Percentiles rank a stretch among this genome's conserved stretches.
Conservation (phyloP, 2,329 filamentous ascomycete genomes). For the Aspergillus novofumigatus region DNA sequence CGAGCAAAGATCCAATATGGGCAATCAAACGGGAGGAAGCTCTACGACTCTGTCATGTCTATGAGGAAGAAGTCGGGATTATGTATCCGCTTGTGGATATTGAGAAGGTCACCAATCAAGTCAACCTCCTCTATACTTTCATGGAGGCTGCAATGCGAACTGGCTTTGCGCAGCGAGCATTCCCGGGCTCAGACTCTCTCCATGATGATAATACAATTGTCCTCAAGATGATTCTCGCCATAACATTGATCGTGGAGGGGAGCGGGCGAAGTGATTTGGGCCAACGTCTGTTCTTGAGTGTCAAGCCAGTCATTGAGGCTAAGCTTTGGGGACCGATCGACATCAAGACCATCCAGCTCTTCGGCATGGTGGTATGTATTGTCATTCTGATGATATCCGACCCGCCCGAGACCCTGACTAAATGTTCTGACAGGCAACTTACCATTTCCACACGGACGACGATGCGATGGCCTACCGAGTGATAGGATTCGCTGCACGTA, state of each 20-base stretch:
- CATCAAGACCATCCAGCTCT: constrained; percentile 56
- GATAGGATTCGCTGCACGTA: constrained; percentile 74
- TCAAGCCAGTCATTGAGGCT: constrained; percentile 66
- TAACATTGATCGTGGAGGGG: constrained; percentile 71
- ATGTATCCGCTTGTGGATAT: constrained; percentile 89
- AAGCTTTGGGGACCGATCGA: constrained; percentile 55
- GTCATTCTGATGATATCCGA: not conserved
- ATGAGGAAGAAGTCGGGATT: constrained; percentile 84
- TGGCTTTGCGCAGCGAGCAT: constrained; percentile 52
- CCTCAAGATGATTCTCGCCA: constrained; percentile 80
- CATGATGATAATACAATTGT: constrained; percentile 63
- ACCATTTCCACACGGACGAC: constrained; percentile 80
- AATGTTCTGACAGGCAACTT: constrained; percentile 54
- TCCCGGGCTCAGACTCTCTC: constrained; percentile 56
- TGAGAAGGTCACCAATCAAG: constrained; percentile 65
- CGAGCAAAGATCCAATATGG: constrained; percentile 72
- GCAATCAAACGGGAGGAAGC: constrained; percentile 74
- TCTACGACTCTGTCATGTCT: constrained; percentile 69
- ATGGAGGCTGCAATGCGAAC: constrained; percentile 63
- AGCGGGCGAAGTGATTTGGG: constrained; percentile 74
- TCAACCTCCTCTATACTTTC: constrained; percentile 65
- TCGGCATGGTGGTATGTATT: constrained; percentile 45
- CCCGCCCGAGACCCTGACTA: constrained; percentile 1
- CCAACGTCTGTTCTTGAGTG: constrained; percentile 68
- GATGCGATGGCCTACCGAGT: constrained; percentile 82